These are phyloP conservation scores for Bombardia bombarda DNA, from an alignment of 495 filamentous ascomycete species.

Conservation along the genomic window DNA sequence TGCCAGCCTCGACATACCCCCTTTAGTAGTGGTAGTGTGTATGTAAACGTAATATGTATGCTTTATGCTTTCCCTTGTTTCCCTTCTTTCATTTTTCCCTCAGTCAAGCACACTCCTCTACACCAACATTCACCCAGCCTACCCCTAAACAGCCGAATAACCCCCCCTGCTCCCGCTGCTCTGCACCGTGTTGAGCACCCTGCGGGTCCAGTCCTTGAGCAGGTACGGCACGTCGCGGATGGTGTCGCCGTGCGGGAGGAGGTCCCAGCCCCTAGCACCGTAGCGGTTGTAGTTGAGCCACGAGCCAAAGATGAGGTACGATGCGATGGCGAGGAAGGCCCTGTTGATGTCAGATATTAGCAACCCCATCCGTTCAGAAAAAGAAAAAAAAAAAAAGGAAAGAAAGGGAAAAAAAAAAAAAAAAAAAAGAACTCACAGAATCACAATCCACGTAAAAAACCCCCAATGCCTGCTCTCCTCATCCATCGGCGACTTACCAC, in stretches of 20 bases:
- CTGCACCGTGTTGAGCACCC: conserved; percentile 75
- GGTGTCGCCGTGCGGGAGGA: conserved; percentile 86
- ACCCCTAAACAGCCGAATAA: conserved; percentile 77
- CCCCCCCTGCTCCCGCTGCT: conserved; percentile 74
- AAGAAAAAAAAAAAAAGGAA: background rate
- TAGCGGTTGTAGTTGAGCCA: conserved; percentile 99
- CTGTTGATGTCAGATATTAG: conserved; percentile 32
- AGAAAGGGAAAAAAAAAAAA: conserved; percentile 1
- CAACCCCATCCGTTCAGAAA: conserved; percentile 4
- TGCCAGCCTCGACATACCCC: background rate
- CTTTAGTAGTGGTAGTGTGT: background rate
- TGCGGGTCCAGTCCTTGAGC: conserved; percentile 74
- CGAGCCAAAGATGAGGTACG: conserved; percentile 95
- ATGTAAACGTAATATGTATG: background rate
- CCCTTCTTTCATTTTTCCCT: too few relatives aligned
- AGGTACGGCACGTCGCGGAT: conserved; percentile 90
- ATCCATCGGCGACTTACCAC: conserved; percentile 14
- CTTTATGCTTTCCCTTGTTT: too few relatives aligned
- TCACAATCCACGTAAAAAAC: conserved; percentile 94
- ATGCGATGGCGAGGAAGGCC: conserved; percentile 72
- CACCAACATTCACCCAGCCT: background rate
- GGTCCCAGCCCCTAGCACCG: conserved; percentile 89
- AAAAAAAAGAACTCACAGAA: conserved; percentile 62
- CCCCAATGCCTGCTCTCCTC: conserved; percentile 57
- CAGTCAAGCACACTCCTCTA: too few relatives aligned